These are phyloP conservation scores for Trichoderma sp. DNA, from an alignment of 2,329 filamentous ascomycete genomes.

Conservation along the genomic window DNA sequence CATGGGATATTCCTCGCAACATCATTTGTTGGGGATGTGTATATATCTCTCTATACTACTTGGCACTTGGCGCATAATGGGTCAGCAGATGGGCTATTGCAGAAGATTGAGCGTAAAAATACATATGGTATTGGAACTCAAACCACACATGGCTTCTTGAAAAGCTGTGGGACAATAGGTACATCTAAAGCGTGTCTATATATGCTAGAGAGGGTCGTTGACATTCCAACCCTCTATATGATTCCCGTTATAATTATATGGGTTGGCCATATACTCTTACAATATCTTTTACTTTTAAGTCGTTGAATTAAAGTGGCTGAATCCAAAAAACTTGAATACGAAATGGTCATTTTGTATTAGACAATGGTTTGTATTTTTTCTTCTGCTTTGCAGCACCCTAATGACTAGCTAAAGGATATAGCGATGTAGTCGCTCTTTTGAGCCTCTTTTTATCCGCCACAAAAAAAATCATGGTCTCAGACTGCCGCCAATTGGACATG, in stretches of 20 bases:
- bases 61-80: conserved; percentile 19
- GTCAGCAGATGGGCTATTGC: conserved; percentile 1
- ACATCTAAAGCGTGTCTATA: background rate
- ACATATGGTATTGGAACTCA: background rate
- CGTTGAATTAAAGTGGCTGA: no score
- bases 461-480: conserved; percentile 6
- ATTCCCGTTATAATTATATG: background rate
- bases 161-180: background rate
- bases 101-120: conserved; percentile 12
- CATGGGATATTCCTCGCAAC: background rate
- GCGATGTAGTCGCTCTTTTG: conserved; percentile 4
- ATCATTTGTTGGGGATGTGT: background rate
- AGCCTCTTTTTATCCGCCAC: conserved; percentile 8
- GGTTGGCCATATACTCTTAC: background rate
- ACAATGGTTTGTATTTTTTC: conserved; percentile 17
- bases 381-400: conserved; percentile 21
- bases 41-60: conserved; percentile 12
- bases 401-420: conserved; percentile 21
- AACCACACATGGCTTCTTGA: background rate
- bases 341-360: background rate
- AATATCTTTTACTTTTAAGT: background rate
- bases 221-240: background rate
- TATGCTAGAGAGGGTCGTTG: background rate
- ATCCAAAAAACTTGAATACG: background rate
- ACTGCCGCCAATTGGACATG: conserved; percentile 29